These are phyloP conservation scores for Geotrichum europaeum DNA, from an alignment of 1,139 yeast genomes.

Conservation along the genomic window DNA sequence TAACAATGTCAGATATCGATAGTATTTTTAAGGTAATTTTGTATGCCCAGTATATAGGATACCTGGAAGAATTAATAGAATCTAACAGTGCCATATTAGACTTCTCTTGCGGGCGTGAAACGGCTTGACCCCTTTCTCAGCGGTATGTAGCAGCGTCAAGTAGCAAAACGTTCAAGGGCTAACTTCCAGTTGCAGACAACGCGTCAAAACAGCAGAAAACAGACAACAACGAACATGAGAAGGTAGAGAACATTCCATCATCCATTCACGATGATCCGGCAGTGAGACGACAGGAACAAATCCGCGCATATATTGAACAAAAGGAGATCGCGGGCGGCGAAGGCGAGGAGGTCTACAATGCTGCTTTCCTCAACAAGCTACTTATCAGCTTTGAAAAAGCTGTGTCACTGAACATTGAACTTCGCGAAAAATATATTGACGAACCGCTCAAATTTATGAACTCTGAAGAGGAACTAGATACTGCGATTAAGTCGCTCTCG, in stretches of 20 bases:
- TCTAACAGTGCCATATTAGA: not conserved
- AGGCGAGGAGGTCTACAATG: conserved; percentile 21
- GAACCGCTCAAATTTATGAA: conserved; percentile 34
- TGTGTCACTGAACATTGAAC: conserved; percentile 29
- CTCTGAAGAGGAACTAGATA: conserved; percentile 31
- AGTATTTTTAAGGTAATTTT: conserved; percentile 19
- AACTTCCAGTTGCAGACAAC: not conserved
- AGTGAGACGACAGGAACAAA: conserved; percentile 8
- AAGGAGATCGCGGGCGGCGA: conserved; percentile 2
- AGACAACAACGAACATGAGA: not conserved
- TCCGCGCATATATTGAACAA: conserved; percentile 17
- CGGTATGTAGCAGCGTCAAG: not conserved
- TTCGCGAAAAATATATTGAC: conserved; percentile 29
- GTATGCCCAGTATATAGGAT: not conserved
- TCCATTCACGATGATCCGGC: not conserved
- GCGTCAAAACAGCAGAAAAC: not conserved
- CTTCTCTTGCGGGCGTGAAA: conserved; percentile 3
- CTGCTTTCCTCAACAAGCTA: conserved; percentile 26
- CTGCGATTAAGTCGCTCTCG: conserved; percentile 33
- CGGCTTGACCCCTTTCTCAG: not conserved
- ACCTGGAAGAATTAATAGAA: not conserved
- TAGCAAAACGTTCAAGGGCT: not conserved
- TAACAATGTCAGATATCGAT: conserved; percentile 16
- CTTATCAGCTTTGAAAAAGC: conserved; percentile 28
- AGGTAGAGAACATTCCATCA: not conserved